A percentile compares a stretch with the other conserved stretches of the same genome.
Evolutionary conservation across 352 stramenopile species (phyloP).

Genomic region (Globisporangium paroecandrum): DNA sequence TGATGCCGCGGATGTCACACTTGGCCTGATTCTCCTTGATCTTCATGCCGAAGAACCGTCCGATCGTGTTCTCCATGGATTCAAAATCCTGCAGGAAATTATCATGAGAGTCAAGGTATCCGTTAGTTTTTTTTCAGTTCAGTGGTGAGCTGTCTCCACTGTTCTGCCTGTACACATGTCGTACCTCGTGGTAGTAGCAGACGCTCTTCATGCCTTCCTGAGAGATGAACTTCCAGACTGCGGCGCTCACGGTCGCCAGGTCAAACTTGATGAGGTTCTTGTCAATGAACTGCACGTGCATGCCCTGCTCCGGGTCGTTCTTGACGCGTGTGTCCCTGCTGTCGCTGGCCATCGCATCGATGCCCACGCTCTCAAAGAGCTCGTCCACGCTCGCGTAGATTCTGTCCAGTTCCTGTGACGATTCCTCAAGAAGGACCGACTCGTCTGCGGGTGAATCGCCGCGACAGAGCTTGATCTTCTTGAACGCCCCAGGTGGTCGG

Average conservation of each 20-base stretch:
- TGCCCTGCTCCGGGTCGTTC: not conserved
- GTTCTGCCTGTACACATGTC: too few species aligned
- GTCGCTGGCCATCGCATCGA: not conserved
- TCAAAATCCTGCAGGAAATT: not conserved
- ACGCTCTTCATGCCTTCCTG: slow-evolving; percentile 8
- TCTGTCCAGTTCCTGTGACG: not conserved
- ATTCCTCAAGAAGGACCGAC: not conserved
- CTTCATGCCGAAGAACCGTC: slow-evolving; percentile 5
- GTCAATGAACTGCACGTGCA: slow-evolving; percentile 4
- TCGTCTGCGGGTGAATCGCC: not conserved
- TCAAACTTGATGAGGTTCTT: slow-evolving; percentile 2
- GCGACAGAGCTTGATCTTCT: slow-evolving; percentile 6
- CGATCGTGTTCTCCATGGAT: not conserved
- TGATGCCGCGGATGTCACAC: not conserved
- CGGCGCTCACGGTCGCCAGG: not conserved
- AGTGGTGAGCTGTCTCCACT: not conserved
- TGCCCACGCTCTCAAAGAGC: not conserved
- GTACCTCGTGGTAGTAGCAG: slow-evolving; percentile 10
- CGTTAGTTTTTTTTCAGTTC: not conserved
- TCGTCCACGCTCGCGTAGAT: not conserved
- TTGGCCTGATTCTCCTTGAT: slow-evolving; percentile 3
- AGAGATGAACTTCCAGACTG: slow-evolving; percentile 7
- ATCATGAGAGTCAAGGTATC: too few species aligned
- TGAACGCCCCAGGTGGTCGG: not conserved
- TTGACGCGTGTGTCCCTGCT: slow-evolving; percentile 3